Percentiles rank a stretch among this genome's conserved stretches.
phyloP scores from a whole-genome alignment of 495 filamentous ascomycete species.

The Penicillium verhagenii region DNA sequence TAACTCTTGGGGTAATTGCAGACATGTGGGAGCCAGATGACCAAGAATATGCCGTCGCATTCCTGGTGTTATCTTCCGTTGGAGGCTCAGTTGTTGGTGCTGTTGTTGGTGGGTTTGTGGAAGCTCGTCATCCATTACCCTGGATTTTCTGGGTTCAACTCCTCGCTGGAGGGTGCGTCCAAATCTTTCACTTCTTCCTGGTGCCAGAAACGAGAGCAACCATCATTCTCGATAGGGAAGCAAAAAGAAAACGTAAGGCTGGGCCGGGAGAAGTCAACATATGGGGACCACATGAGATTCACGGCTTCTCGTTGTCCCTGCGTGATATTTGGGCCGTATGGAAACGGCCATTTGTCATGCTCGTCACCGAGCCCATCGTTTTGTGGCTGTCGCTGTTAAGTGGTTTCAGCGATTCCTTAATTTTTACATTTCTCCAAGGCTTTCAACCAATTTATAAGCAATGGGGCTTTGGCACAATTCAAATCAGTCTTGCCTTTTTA shows the following conservation, averaged over 20 bases:
- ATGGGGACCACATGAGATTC: constrained; percentile 18
- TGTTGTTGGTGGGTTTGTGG: constrained; percentile 77
- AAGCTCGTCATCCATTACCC: constrained; percentile 62
- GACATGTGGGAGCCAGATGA: constrained; percentile 74
- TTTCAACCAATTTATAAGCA: constrained; percentile 64
- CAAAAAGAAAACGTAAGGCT: constrained; percentile 58
- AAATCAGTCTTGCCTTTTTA: constrained; percentile 61
- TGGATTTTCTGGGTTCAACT: constrained; percentile 85
- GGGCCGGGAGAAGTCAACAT: constrained; percentile 44
- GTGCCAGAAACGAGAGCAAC: constrained; percentile 68
- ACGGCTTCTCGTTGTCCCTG: constrained; percentile 55
- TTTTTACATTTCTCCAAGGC: constrained; percentile 76
- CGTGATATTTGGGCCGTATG: constrained; percentile 44
- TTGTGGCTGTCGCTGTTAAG: constrained; percentile 66
- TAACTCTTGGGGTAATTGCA: constrained; percentile 80
- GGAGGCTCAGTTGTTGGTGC: constrained; percentile 74
- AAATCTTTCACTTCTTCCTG: constrained; percentile 59
- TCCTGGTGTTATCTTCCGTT: constrained; percentile 72
- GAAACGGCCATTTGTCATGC: constrained; percentile 76
- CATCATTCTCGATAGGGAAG: constrained; percentile 64
- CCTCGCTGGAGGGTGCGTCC: constrained; percentile 67
- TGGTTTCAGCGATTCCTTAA: constrained; percentile 76
- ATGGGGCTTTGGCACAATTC: constrained; percentile 58
- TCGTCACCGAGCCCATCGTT: constrained; percentile 74
- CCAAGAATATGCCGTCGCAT: constrained; percentile 67